phyloP scores from a whole-genome alignment of 306 rosid species.

The Quercus variabilis region DNA sequence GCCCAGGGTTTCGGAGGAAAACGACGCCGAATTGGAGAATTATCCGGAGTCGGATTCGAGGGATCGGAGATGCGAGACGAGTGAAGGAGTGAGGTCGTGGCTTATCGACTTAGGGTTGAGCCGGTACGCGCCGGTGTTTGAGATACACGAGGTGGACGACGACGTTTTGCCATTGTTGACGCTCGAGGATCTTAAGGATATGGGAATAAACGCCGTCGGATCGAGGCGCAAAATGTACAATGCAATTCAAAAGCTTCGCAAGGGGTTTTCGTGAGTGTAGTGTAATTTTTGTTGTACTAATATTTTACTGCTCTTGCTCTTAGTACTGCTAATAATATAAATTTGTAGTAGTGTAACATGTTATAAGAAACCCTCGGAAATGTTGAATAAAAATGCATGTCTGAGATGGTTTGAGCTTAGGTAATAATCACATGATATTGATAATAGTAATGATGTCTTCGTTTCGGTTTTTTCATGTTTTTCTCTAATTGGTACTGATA shows the following conservation, averaged over 20 bases:
- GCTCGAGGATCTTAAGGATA: conserved; percentile 75
- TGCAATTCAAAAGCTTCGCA: conserved; percentile 66
- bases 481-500: background rate
- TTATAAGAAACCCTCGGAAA: background rate
- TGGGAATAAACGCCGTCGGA: conserved; percentile 76
- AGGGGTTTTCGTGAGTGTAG: conserved; percentile 37
- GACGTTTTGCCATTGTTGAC: conserved; percentile 72
- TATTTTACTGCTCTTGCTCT: too few relatives aligned
- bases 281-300: too few relatives aligned
- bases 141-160: conserved; percentile 75
- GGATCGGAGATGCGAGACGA: conserved; percentile 23
- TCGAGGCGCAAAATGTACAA: conserved; percentile 65
- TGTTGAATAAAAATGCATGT: conserved; percentile 1
- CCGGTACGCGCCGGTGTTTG: conserved; percentile 65
- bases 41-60: conserved; percentile 43
- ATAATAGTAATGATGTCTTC: background rate
- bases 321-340: too few relatives aligned
- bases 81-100: conserved; percentile 60
- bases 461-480: background rate
- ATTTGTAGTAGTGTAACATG: too few relatives aligned
- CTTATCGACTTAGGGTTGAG: conserved; percentile 57
- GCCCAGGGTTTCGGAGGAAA: conserved; percentile 42
- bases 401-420: conserved; percentile 14
- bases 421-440: background rate
- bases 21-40: conserved; percentile 23